Base-by-base conservation (phyloP, 768 basidiomycete genomes). In the Suillus variegatus region DNA sequence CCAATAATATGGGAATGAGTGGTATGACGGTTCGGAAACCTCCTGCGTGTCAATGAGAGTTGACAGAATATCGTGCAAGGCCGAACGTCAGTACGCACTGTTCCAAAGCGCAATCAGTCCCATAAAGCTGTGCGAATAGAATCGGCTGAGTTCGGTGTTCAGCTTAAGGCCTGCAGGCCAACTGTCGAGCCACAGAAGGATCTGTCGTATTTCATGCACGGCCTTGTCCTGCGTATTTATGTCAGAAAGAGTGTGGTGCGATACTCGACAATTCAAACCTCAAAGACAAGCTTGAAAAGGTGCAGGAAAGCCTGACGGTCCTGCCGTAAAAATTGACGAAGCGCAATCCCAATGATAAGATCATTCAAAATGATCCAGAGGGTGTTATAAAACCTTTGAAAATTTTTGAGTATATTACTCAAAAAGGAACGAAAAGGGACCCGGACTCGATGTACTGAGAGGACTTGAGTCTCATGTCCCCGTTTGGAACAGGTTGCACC, bases 141-240 rank as follows among this genome's bases (percentile, higher is more conserved):
- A 91, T 32, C 82, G 81, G 69, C 94, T 93, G n/a, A 99, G 84
- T 70, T 98, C 93, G 0, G 94, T 93, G 72, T 99, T 99, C 61
- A 99, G 88, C 77, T 99, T 99, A 47, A 99, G 79, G 1, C 97
- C 97, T 2, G 90, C 95, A 0, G 97, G 97, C 97, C 97, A 99
- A 66, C 91, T 87, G 74, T 97, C 92, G 14, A 99, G 82, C 96
- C 95, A 98, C 1, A 82, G 70, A 2, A 98, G 80, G 0, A 84
- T 81, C 18, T 79, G 77, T 51, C 85, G 83, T 10, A 91, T 74
- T 57, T 79, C 77, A 64, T 72, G 36, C 46, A 74, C 74, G 65
- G 36, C 67, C 66, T 75, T 78, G 41, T 47, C 63, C 54, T 44
- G 18, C 22, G 16, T 22, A 56, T 68, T 41, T 64, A 57, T 12